Evolutionary conservation across 495 filamentous ascomycete genomes (phyloP).

Genomic region (Aspergillus kassunensis): DNA sequence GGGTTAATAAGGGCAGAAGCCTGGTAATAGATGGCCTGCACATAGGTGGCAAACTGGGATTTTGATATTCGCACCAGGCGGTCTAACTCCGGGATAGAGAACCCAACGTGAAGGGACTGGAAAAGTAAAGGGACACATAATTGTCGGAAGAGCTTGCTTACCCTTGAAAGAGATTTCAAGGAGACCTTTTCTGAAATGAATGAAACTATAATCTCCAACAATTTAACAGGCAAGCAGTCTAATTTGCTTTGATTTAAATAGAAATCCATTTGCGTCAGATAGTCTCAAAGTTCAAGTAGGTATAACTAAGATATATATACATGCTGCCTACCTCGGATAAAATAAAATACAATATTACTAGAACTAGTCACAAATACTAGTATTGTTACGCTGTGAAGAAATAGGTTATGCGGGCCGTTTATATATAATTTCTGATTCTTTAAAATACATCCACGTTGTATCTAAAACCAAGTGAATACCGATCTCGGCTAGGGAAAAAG

Average conservation of each 20-base stretch:
- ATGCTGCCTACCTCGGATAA: too few relatives aligned
- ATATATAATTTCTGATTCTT: too few relatives aligned
- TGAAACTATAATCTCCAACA: background rate
- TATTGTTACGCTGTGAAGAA: too few relatives aligned
- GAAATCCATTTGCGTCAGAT: background rate
- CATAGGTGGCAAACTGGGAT: background rate
- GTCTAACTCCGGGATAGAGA: background rate
- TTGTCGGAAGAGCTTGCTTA: background rate
- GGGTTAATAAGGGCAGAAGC: background rate
- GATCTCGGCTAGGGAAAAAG: too few relatives aligned
- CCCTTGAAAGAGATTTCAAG: background rate
- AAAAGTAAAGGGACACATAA: background rate
- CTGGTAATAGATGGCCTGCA: background rate
- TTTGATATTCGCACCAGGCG: background rate
- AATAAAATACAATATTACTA: too few relatives aligned
- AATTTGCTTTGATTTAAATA: background rate
- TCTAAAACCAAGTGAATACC: too few relatives aligned
- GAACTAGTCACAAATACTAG: too few relatives aligned
- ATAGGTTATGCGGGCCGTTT: too few relatives aligned
- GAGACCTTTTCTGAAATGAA: background rate
- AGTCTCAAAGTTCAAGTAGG: too few relatives aligned
- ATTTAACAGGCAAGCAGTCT: background rate
- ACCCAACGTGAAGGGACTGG: background rate
- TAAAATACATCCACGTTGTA: background rate
- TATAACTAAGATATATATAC: too few relatives aligned